A percentile compares a stretch with the other conserved stretches of the same genome.
phyloP scores from a whole-genome alignment of 2,329 filamentous ascomycete genomes.

The Aureobasidium sp. region DNA sequence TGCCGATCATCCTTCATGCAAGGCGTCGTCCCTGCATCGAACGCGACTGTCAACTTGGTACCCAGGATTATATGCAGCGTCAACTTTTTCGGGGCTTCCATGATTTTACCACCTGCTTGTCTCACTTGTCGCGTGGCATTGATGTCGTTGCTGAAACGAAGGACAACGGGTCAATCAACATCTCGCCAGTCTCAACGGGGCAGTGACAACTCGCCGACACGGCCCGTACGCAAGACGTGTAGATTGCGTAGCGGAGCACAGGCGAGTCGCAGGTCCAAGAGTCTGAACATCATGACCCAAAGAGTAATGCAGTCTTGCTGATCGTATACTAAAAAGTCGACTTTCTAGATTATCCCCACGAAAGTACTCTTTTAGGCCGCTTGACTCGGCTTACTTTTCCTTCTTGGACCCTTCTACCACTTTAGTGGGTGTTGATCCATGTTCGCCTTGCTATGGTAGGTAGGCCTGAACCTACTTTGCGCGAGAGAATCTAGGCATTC shows the following conservation, averaged over 20 bases:
- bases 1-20: not conserved
- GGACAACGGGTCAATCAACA: not conserved
- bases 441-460: constrained; percentile 3
- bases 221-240: not conserved
- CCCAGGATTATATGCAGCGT: not conserved
- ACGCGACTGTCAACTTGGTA: not conserved
- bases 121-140: not conserved
- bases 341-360: not conserved
- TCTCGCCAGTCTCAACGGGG: too few relatives aligned
- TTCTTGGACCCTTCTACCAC: not conserved
- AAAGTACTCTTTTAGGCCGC: not conserved
- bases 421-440: not conserved
- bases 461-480: not conserved
- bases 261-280: not conserved
- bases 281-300: not conserved
- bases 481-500: not conserved
- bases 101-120: not conserved
- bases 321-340: not conserved
- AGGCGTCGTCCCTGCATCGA: not conserved
- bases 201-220: not conserved
- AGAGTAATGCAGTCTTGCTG: not conserved
- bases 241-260: constrained; percentile 4
- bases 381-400: not conserved
- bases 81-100: not conserved
- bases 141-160: not conserved